These are phyloP conservation scores for Fraxinus xanthoxyloides DNA, from an alignment of 305 asterid genomes.

Conservation along the genomic window DNA sequence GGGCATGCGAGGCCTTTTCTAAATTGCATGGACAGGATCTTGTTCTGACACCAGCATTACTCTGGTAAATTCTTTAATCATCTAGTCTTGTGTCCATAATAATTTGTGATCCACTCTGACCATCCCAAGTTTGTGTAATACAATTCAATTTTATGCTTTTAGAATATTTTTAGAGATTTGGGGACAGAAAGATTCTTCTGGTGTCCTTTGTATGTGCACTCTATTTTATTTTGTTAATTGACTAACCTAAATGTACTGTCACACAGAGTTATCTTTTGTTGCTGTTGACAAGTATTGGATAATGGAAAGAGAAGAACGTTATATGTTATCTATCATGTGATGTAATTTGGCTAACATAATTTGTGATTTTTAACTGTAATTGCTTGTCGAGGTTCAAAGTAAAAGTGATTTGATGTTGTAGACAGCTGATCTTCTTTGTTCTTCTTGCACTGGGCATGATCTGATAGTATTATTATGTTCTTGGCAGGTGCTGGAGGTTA, in stretches of 20 bases:
- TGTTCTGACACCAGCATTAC: conserved; percentile 53
- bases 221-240: neutral
- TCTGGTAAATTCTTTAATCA: conserved; percentile 50
- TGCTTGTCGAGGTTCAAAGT: neutral
- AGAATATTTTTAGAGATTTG: neutral
- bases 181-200: neutral
- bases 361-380: neutral
- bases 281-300: neutral
- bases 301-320: neutral
- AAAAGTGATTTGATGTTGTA: neutral
- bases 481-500: conserved; percentile 88
- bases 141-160: neutral
- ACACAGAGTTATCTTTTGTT: neutral
- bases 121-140: neutral
- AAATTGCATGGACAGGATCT: conserved; percentile 64
- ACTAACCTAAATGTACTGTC: neutral
- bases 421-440: neutral
- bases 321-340: neutral
- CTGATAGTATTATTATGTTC: neutral
- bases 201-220: neutral
- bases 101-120: neutral
- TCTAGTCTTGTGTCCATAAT: neutral
- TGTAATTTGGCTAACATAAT: neutral
- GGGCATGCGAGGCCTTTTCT: conserved; percentile 98
- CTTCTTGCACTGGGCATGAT: neutral